phyloP scores from a whole-genome alignment of 495 filamentous ascomycete genomes.

The Apiosordaria backusii region DNA sequence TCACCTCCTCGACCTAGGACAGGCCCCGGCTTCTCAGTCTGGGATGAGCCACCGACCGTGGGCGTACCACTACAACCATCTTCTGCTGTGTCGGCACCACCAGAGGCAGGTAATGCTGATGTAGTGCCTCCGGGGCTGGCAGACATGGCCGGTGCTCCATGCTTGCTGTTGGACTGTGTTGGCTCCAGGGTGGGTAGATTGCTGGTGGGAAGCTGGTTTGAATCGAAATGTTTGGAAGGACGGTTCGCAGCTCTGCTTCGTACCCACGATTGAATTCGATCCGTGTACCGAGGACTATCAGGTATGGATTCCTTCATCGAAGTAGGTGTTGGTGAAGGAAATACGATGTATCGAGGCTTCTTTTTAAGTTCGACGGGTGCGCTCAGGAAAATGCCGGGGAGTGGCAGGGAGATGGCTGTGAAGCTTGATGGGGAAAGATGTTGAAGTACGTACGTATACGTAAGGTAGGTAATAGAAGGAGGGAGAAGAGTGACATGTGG shows the following conservation, averaged over 20 bases:
- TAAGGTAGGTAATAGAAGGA: neutral
- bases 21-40: conserved; percentile 16
- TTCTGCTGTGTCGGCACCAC: conserved; percentile 1
- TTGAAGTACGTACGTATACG: neutral
- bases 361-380: neutral
- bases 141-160: conserved; percentile 8
- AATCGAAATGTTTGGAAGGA: conserved; percentile 12
- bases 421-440: neutral
- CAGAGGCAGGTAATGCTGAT: neutral
- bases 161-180: conserved; percentile 5
- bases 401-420: neutral
- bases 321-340: neutral
- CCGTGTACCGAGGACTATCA: conserved; percentile 1
- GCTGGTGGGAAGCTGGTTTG: conserved; percentile 6
- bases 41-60: conserved; percentile 9
- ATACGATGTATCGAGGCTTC: conserved; percentile 5
- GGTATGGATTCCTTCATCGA: conserved; percentile 24
- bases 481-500: neutral
- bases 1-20: conserved; percentile 11
- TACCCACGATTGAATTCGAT: neutral
- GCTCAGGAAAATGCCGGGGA: neutral
- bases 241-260: conserved; percentile 9
- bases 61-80: conserved; percentile 10
- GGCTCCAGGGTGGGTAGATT: neutral
- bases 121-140: conserved; percentile 5